phyloP scores from a whole-genome alignment of 2,329 filamentous ascomycete species.

The Neodidymelliopsis sp. region DNA sequence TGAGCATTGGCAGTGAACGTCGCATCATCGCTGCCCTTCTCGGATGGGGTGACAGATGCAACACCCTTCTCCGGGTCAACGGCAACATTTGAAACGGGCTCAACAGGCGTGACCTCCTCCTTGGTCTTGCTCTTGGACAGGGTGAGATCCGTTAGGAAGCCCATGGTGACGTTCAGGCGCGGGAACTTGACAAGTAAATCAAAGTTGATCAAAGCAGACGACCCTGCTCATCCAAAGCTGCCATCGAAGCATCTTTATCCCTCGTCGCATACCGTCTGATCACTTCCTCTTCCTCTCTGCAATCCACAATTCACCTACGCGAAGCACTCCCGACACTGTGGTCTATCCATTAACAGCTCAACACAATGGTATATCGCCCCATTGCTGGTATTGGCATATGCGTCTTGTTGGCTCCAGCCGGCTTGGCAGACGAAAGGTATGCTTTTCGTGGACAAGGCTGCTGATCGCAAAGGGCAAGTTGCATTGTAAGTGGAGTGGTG shows the following conservation, averaged over 20 bases:
- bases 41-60: conserved; percentile 2
- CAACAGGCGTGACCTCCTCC: conserved; percentile 13
- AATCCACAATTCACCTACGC: not conserved
- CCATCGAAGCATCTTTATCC: conserved; percentile 1
- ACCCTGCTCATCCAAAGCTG: not conserved
- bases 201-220: conserved; percentile 1
- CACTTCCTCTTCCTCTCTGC: not conserved
- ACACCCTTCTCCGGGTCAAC: conserved; percentile 10
- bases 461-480: conserved; percentile 7
- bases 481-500: conserved; percentile 8
- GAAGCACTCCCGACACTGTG: conserved; percentile 1
- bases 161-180: conserved; percentile 12
- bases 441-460: not conserved
- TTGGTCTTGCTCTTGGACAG: conserved; percentile 19
- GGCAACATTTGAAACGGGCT: not conserved
- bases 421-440: not conserved
- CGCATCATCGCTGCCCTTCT: conserved; percentile 19
- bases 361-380: not conserved
- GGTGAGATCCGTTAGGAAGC: conserved; percentile 9
- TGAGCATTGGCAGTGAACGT: conserved; percentile 34
- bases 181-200: conserved; percentile 6
- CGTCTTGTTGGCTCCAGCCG: conserved; percentile 1
- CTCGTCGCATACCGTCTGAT: not conserved
- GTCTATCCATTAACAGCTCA: conserved; percentile 1
- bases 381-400: not conserved